Conservation (phyloP, 495 filamentous ascomycete genomes). For the Penicillium arizonense region DNA sequence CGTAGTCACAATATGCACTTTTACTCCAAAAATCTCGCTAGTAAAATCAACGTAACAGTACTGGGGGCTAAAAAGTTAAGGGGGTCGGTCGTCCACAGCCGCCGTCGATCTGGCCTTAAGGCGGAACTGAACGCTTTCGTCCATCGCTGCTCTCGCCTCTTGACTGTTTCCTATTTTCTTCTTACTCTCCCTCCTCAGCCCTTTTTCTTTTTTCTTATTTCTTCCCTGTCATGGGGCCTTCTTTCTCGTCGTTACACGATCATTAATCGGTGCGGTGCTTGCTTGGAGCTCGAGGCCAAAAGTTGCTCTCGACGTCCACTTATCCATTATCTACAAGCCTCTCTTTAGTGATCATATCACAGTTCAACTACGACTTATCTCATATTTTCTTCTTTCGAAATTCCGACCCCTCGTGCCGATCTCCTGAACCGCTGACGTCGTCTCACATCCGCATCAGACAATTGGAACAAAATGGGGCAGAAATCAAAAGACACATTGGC, state of each 20-base stretch:
- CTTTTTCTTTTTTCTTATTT: conserved; percentile 18
- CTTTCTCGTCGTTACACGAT: conserved; percentile 33
- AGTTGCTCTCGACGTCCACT: conserved; percentile 13
- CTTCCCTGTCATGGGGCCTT: conserved; percentile 38
- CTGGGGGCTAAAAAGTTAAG: conserved; percentile 13
- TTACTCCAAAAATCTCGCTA: not conserved
- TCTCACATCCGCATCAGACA: conserved; percentile 6
- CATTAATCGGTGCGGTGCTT: conserved; percentile 39
- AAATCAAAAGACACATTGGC: conserved; percentile 40
- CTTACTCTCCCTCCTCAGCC: conserved; percentile 16
- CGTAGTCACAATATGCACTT: not conserved
- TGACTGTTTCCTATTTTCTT: conserved; percentile 19
- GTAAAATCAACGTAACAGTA: conserved; percentile 1
- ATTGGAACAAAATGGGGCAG: conserved; percentile 28
- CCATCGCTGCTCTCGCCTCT: conserved; percentile 25
- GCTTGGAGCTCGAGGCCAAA: conserved; percentile 22
- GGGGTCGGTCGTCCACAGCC: conserved; percentile 21
- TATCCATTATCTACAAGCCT: conserved; percentile 1
- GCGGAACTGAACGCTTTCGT: conserved; percentile 30
- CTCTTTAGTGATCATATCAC: not conserved
- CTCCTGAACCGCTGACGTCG: conserved; percentile 10
- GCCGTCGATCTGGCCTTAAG: conserved; percentile 38
- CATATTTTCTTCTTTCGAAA: not conserved
- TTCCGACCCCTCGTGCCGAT: conserved; percentile 2
- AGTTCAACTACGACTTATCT: not conserved